A percentile compares a stretch with the other conserved stretches of the same genome.
Evolutionary conservation across 2,329 filamentous ascomycete genomes (phyloP).

Genomic region (Diaporthe eres): DNA sequence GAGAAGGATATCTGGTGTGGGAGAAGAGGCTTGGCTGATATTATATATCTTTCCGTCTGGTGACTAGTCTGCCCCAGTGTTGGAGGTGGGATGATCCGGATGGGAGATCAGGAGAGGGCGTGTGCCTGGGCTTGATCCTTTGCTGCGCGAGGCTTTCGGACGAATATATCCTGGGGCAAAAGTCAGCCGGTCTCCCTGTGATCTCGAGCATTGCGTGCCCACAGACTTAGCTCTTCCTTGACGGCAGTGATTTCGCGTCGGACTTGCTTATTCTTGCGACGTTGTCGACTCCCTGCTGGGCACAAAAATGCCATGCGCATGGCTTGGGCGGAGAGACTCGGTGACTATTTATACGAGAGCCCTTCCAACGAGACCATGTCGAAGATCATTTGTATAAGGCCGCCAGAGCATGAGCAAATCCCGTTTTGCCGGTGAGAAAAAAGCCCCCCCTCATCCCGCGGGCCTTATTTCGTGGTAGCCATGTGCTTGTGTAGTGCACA

Average conservation of each 20-base stretch:
- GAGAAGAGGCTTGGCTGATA: conserved; percentile 34
- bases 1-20: conserved; percentile 17
- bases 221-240: not conserved
- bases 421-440: conserved; percentile 14
- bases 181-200: conserved; percentile 13
- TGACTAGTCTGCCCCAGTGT: conserved; percentile 27
- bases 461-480: conserved; percentile 21
- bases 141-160: conserved; percentile 20
- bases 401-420: conserved; percentile 7
- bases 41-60: conserved; percentile 39
- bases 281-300: conserved; percentile 22
- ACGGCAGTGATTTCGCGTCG: not conserved
- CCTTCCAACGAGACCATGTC: conserved; percentile 15
- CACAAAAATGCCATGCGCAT: not conserved
- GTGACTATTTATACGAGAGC: conserved; percentile 28
- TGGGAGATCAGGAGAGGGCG: conserved; percentile 31
- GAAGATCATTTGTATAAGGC: not conserved
- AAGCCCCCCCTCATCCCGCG: conserved; percentile 24
- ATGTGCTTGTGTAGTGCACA: conserved; percentile 34
- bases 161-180: conserved; percentile 7
- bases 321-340: conserved; percentile 13
- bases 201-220: not conserved
- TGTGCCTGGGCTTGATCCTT: conserved; percentile 17
- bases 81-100: conserved; percentile 36
- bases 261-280: conserved; percentile 4